Percentiles rank a stretch among this genome's conserved stretches.
These are phyloP conservation scores for Exophiala aquamarina DNA, from an alignment of 2,329 filamentous ascomycete genomes.

Conservation along the genomic window DNA sequence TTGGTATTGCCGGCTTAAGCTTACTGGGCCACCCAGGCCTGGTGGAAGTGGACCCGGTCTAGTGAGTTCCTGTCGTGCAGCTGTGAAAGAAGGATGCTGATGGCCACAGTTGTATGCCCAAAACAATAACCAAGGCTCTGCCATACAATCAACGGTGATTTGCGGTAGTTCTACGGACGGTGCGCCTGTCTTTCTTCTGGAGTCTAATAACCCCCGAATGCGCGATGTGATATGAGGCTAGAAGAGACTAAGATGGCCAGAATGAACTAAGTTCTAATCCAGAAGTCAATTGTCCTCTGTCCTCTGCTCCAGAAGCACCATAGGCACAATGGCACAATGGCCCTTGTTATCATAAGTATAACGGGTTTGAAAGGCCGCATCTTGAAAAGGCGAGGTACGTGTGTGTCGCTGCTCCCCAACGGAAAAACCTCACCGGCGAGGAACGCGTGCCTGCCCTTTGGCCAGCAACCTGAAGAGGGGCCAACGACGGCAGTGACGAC, in stretches of 20 bases:
- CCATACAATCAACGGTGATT: constrained; percentile 18
- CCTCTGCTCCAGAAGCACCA: constrained; percentile 36
- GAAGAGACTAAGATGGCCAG: constrained; percentile 62
- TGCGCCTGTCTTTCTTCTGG: constrained; percentile 51
- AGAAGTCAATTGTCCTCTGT: too few relatives aligned
- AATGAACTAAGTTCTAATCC: too few relatives aligned
- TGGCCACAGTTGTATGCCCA: constrained; percentile 66
- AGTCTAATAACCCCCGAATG: constrained; percentile 69
- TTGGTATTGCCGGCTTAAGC: constrained; percentile 84
- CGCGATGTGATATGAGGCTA: constrained; percentile 69
- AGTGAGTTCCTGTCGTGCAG: constrained; percentile 56
- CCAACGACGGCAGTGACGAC: not conserved
- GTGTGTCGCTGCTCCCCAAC: too few relatives aligned
- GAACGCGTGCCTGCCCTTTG: too few relatives aligned
- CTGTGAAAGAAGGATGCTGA: constrained; percentile 17
- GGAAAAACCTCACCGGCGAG: too few relatives aligned
- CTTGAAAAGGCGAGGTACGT: too few relatives aligned
- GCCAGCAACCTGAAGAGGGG: not conserved
- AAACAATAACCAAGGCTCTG: constrained; percentile 59
- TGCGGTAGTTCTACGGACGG: not conserved
- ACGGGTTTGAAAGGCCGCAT: too few relatives aligned
- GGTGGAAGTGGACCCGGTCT: constrained; percentile 80
- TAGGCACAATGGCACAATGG: constrained; percentile 42
- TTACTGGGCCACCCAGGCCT: constrained; percentile 76
- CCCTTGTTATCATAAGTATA: too few relatives aligned